phyloP scores from a whole-genome alignment of 805 yeast genomes.

The Candida patagonica region DNA sequence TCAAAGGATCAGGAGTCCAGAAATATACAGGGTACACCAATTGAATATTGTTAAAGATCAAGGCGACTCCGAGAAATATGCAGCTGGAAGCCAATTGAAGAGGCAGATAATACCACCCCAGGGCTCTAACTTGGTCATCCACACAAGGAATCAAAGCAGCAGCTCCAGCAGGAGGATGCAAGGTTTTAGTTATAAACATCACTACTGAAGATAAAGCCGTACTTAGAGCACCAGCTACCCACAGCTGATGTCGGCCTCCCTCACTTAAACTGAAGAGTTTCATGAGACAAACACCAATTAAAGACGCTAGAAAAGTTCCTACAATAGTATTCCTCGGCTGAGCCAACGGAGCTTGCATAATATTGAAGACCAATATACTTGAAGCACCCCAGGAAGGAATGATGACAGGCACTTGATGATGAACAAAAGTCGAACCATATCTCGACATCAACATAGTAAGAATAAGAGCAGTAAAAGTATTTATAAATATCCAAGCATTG shows the following conservation, averaged over 20 bases:
- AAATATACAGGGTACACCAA: slow-evolving; percentile 49
- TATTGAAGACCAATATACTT: slow-evolving; percentile 50
- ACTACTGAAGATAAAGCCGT: slow-evolving; percentile 45
- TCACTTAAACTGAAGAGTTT: slow-evolving; percentile 43
- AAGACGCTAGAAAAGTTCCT: slow-evolving; percentile 46
- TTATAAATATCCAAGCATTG: slow-evolving; percentile 12
- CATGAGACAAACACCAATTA: slow-evolving; percentile 45
- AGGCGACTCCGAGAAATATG: slow-evolving; percentile 41
- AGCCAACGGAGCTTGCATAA: slow-evolving; percentile 47
- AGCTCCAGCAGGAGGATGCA: slow-evolving; percentile 71
- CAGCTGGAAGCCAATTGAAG: slow-evolving; percentile 41
- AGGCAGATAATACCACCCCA: slow-evolving; percentile 64
- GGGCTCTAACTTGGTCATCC: slow-evolving; percentile 34
- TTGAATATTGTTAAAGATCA: slow-evolving; percentile 44
- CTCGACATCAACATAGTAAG: slow-evolving; percentile 18
- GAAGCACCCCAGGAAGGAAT: slow-evolving; percentile 44
- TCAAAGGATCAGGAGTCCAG: slow-evolving; percentile 38
- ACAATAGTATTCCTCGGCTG: slow-evolving; percentile 53
- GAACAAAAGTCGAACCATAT: slow-evolving; percentile 19
- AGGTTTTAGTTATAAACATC: slow-evolving; percentile 46
- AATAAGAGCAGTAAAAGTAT: slow-evolving; percentile 24
- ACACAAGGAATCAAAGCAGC: slow-evolving; percentile 50
- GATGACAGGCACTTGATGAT: slow-evolving; percentile 16
- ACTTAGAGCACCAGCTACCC: slow-evolving; percentile 50
- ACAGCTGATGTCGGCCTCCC: slow-evolving; percentile 38